Base-by-base conservation (phyloP, 1,284 basidiomycete species). In the Trametes pubescens region DNA sequence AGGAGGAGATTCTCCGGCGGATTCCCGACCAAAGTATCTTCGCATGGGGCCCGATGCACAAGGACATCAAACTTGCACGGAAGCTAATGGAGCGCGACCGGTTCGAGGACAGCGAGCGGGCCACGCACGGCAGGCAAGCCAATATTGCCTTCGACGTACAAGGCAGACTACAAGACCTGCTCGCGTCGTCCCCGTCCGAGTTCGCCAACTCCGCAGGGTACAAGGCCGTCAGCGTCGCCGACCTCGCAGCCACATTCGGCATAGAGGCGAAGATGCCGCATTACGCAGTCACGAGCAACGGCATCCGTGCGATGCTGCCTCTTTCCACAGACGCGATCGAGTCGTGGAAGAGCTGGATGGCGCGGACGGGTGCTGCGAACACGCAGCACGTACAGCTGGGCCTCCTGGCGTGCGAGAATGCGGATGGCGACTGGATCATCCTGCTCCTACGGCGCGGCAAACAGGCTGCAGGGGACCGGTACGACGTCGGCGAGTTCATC, bases 11-110 rank as follows among this genome's bases (percentile, higher is more conserved):
- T 57, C 32, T 63, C 7, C 43, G 34, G n/a, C 56, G 22, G 26
- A 47, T 29, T 13, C 38, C 52, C 24, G 62, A 63, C 34, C 57
- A 59, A 8, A 59, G 34, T 29, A 49, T 63, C 35, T 63, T 63
- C 37, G 62, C 62, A 9, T 63, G 62, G 62, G 56, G 57, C 43
- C 35, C 29, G 8, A 35, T 37, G 7, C 43, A 51, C 32, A n/a
- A n/a, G 16, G n/a, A 57, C 14, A n/a, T 35, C 47, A 44, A 48
- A 21, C 14, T 21, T n/a, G 52, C 52, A 2, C 37, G 52, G 3
- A 7, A 43, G 2, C 40, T 26, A 10, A 55, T 55, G 53, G 53
- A 55, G 29, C 40, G 18, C 6, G 40, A 43, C 16, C 14, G 40
- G 40, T 43, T 43, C 40, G 40, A 43, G 14, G 18, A 43, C 14